A percentile compares a stretch with the other conserved stretches of the same genome.
Evolutionary conservation across 139 green algal genomes (phyloP).

Genomic region (Tetraselmis striata): DNA sequence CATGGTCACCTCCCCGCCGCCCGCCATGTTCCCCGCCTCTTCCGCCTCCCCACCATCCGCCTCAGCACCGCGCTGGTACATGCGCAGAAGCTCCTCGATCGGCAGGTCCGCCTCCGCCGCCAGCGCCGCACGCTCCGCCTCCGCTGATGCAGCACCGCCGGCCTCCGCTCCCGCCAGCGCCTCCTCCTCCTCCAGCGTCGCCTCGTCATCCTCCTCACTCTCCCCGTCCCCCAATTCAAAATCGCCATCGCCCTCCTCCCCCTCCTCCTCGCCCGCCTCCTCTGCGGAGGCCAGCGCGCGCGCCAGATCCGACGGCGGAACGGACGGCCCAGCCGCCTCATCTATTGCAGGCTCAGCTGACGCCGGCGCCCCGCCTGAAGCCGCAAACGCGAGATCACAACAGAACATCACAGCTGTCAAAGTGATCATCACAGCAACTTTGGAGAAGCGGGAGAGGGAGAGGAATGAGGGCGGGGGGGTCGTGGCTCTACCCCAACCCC

Average conservation of each 20-base stretch:
- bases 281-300: not conserved
- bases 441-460: no score
- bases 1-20: not conserved
- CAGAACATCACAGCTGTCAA: constrained; percentile 8
- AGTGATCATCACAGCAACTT: no score
- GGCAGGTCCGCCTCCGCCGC: constrained; percentile 75
- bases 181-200: constrained; percentile 58
- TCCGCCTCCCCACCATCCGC: constrained; percentile 10
- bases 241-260: constrained; percentile 9
- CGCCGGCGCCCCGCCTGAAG: no score
- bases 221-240: constrained; percentile 14
- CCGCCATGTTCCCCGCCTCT: not conserved
- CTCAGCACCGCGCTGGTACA: constrained; percentile 27
- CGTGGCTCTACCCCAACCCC: no score
- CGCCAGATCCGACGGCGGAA: not conserved
- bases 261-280: constrained; percentile 10
- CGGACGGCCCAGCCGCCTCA: not conserved
- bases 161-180: constrained; percentile 4
- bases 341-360: no score
- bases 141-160: not conserved
- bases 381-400: no score
- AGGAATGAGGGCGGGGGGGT: no score
- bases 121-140: constrained; percentile 43
- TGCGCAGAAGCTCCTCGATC: constrained; percentile 75
- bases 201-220: constrained; percentile 50